Conservation (phyloP, 441 rosid genomes). For the Codiaeum variegatum region DNA sequence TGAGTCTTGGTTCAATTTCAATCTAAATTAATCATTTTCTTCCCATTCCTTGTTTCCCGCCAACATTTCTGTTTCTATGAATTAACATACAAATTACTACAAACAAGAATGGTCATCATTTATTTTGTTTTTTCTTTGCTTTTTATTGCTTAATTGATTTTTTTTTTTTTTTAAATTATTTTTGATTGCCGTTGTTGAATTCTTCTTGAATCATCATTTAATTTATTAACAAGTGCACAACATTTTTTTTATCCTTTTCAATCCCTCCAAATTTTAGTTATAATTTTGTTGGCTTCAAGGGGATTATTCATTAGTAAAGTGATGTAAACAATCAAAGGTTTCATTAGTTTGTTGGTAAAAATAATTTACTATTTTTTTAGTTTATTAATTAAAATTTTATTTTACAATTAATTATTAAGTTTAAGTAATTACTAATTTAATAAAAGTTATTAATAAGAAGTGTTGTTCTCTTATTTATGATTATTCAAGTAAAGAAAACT, state of each 20-base stretch:
- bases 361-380: no score
- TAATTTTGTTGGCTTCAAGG: neutral
- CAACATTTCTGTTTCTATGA: neutral
- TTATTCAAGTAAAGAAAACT: no score
- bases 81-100: neutral
- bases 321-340: no score
- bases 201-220: no score
- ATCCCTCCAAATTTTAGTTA: neutral
- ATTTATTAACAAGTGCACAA: neutral
- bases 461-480: no score
- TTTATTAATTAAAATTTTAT: no score
- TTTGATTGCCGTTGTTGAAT: neutral
- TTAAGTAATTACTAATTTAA: no score
- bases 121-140: constrained; percentile 1
- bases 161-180: neutral
- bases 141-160: neutral
- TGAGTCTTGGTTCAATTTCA: neutral
- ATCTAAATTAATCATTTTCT: neutral
- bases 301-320: no score
- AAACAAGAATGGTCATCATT: neutral
- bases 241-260: neutral
- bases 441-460: no score
- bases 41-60: constrained; percentile 2
- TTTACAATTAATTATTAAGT: no score
- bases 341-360: no score